These are phyloP conservation scores for Amauroascus niger DNA, from an alignment of 2,329 filamentous ascomycete genomes.

Conservation along the genomic window DNA sequence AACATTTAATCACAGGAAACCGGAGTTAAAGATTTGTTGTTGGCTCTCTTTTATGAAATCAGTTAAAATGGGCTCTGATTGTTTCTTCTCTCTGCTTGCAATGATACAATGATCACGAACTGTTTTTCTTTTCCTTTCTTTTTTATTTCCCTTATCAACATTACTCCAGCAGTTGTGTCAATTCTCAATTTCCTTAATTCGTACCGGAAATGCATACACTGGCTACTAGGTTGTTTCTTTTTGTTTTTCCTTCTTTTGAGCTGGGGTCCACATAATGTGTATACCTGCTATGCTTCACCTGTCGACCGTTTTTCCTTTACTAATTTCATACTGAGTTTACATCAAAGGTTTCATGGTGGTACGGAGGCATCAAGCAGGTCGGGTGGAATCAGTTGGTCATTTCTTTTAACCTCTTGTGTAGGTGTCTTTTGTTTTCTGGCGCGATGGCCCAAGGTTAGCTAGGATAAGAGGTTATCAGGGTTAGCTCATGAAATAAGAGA, in stretches of 20 bases:
- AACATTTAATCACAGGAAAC: background rate
- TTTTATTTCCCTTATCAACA: background rate
- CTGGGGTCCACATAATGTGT: background rate
- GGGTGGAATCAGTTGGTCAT: background rate
- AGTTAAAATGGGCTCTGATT: background rate
- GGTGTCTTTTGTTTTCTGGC: background rate
- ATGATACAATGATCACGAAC: slow-evolving; percentile 12
- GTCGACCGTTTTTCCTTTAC: slow-evolving; percentile 5
- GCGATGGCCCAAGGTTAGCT: background rate
- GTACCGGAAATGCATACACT: slow-evolving; percentile 14
- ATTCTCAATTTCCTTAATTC: slow-evolving; percentile 4
- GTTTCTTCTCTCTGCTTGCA: background rate
- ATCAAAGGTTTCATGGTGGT: background rate
- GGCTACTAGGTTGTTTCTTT: slow-evolving; percentile 10
- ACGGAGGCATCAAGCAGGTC: background rate
- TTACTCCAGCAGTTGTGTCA: background rate
- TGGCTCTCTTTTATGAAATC: background rate
- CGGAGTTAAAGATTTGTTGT: too few species aligned
- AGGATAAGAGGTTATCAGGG: background rate
- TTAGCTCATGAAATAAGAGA: background rate
- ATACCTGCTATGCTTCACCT: background rate
- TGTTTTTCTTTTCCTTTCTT: slow-evolving; percentile 8
- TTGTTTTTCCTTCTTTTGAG: slow-evolving; percentile 5
- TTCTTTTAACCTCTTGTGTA: background rate
- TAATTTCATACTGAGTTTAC: slow-evolving; percentile 7